phyloP scores from a whole-genome alignment of 2,329 filamentous ascomycete genomes.

The Sordariomycetes sp. region DNA sequence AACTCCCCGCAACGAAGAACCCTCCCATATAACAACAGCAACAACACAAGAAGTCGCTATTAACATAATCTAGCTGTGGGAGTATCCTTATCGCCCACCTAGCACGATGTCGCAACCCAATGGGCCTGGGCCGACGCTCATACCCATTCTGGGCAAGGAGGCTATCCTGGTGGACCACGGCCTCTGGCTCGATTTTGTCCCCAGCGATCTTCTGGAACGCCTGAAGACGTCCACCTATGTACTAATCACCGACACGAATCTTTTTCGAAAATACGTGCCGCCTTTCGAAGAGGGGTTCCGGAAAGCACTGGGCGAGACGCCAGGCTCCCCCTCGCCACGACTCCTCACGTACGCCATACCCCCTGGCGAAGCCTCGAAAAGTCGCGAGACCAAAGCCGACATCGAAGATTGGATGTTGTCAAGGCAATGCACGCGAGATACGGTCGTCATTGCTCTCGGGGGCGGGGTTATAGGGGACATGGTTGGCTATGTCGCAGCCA shows the following conservation, averaged over 20 bases:
- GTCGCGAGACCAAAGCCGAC: slow-evolving; percentile 82
- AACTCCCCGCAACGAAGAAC: not conserved
- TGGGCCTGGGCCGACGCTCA: slow-evolving; percentile 38
- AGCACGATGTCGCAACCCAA: not conserved
- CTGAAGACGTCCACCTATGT: slow-evolving; percentile 85
- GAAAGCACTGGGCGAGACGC: slow-evolving; percentile 13
- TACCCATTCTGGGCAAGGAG: slow-evolving; percentile 79
- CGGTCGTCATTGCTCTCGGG: slow-evolving; percentile 86
- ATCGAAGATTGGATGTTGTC: slow-evolving; percentile 97
- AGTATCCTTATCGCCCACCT: not conserved
- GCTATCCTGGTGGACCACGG: slow-evolving; percentile 88
- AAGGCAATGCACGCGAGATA: slow-evolving; percentile 88
- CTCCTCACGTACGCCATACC: slow-evolving; percentile 80
- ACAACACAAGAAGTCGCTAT: not conserved
- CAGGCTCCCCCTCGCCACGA: slow-evolving; percentile 36
- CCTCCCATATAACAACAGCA: not conserved
- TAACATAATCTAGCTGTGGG: not conserved
- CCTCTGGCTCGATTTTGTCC: slow-evolving; percentile 76
- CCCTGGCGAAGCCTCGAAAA: slow-evolving; percentile 89
- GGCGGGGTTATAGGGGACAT: slow-evolving; percentile 97
- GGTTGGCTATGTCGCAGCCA: slow-evolving; percentile 94
- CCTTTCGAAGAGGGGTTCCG: slow-evolving; percentile 46
- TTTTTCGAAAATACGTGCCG: slow-evolving; percentile 71
- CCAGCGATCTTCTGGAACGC: slow-evolving; percentile 67
- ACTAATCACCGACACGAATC: slow-evolving; percentile 92